phyloP scores from a whole-genome alignment of 1,284 basidiomycete genomes.

The Trametes sp. region DNA sequence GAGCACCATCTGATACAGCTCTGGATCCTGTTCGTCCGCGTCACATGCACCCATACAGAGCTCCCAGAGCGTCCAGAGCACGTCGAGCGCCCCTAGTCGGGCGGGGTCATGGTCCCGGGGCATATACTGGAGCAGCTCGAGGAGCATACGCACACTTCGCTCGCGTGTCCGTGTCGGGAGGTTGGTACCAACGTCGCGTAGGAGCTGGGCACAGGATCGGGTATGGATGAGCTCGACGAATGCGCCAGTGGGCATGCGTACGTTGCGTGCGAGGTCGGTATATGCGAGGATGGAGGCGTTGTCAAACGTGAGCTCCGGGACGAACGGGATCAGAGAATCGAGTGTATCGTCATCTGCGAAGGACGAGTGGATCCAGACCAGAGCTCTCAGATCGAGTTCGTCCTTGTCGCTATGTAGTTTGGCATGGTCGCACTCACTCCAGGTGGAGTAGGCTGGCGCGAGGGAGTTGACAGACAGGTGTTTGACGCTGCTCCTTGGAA shows the following conservation, averaged over 20 bases:
- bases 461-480: no score
- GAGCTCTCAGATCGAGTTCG: slow-evolving; percentile 27
- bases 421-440: slow-evolving; percentile 32
- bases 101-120: slow-evolving; percentile 17
- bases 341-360: slow-evolving; percentile 28
- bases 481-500: neutral
- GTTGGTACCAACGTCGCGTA: slow-evolving; percentile 10
- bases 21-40: slow-evolving; percentile 11
- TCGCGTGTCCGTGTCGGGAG: neutral
- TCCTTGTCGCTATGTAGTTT: neutral
- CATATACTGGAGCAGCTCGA: slow-evolving; percentile 12
- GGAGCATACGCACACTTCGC: slow-evolving; percentile 15
- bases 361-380: slow-evolving; percentile 25
- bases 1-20: slow-evolving; percentile 10
- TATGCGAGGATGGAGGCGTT: slow-evolving; percentile 23
- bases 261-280: slow-evolving; percentile 19
- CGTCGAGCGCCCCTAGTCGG: slow-evolving; percentile 15
- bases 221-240: slow-evolving; percentile 21
- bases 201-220: slow-evolving; percentile 7
- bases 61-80: slow-evolving; percentile 25
- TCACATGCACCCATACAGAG: slow-evolving; percentile 9
- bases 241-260: slow-evolving; percentile 6
- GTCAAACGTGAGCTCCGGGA: slow-evolving; percentile 24
- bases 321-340: slow-evolving; percentile 22
- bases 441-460: slow-evolving; percentile 10